These are phyloP conservation scores for Boechera retrofracta DNA, from an alignment of 345 rosid species.

Conservation along the genomic window DNA sequence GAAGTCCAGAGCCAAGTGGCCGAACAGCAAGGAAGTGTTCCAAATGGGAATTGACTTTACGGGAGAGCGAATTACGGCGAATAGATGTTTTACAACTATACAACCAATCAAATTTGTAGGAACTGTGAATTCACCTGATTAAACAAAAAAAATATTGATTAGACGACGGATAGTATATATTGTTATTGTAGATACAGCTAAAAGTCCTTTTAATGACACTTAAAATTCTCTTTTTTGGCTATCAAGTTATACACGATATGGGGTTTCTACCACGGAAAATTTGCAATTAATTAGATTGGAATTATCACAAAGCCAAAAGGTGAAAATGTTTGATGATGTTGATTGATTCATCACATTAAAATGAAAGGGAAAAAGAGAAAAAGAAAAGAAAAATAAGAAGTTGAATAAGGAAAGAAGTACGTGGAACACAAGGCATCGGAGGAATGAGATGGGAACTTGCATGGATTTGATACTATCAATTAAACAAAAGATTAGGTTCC, in stretches of 20 bases:
- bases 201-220: slow-evolving; percentile 15
- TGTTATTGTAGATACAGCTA: slow-evolving; percentile 15
- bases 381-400: not conserved
- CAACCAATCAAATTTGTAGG: not conserved
- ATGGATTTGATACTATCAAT: slow-evolving; percentile 43
- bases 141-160: not conserved
- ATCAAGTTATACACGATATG: slow-evolving; percentile 34
- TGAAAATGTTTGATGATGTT: slow-evolving; percentile 22
- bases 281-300: slow-evolving; percentile 20
- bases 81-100: not conserved
- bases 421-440: slow-evolving; percentile 38
- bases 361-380: not conserved
- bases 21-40: not conserved
- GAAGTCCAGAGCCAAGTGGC: not conserved
- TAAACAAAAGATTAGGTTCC: slow-evolving; percentile 44
- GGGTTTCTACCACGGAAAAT: slow-evolving; percentile 33
- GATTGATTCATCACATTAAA: slow-evolving; percentile 26
- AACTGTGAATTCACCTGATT: not conserved
- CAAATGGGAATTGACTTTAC: not conserved
- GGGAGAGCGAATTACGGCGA: not conserved
- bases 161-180: slow-evolving; percentile 6
- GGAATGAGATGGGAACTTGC: slow-evolving; percentile 32
- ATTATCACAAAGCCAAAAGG: slow-evolving; percentile 25
- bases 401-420: slow-evolving; percentile 39
- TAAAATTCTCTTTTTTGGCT: slow-evolving; percentile 18